Base-by-base conservation (phyloP, 305 asterid genomes). In the Solanum chacoense region DNA sequence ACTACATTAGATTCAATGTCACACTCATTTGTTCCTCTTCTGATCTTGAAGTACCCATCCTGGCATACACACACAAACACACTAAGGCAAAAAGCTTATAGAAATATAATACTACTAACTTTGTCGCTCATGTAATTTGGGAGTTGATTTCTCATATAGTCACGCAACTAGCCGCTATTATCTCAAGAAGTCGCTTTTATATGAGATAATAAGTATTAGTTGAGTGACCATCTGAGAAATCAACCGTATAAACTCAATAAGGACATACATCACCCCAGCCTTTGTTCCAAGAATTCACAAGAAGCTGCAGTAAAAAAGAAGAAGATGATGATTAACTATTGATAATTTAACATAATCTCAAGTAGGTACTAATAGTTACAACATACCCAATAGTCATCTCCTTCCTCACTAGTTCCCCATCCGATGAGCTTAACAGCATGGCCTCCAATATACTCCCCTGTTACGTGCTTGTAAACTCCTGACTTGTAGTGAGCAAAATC, bases 241-340 rank as follows among this genome's bases (percentile, higher is more conserved):
- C 22, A 71, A 71, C 10, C 11, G 0, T 28, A 14, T 12, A 74
- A 74, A 22, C 11, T 37, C n/a, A 85, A 72, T 72, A 88, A 34
- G 18, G 78, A 89, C 99, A 36, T 94, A 97, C 98, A 90, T 96
- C 98, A 45, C 99, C 99, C 99, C 99, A 97, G 93, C 97, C 92
- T 92, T 93, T 94, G 90, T 96, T 97, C 99, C 99, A 97, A 91
- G 95, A 97, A 92, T 97, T 97, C 83, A 98, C 99, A 28, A 97
- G 89, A 40, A 97, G 96, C 98, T 97, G 97, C 94, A 92, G 20
- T 35, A 36, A 36, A 36, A 90, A 81, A 42, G 84, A 84, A 63
- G 31, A 50, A 50, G 65, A 7, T 50, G 14, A 24, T 79, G 65
- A 38, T 79, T 88, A 91, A 28, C 8, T 31, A 13, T 8, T 4